Conservation (phyloP, 2,329 filamentous ascomycete species). For the Chalaropsis ovoidea region DNA sequence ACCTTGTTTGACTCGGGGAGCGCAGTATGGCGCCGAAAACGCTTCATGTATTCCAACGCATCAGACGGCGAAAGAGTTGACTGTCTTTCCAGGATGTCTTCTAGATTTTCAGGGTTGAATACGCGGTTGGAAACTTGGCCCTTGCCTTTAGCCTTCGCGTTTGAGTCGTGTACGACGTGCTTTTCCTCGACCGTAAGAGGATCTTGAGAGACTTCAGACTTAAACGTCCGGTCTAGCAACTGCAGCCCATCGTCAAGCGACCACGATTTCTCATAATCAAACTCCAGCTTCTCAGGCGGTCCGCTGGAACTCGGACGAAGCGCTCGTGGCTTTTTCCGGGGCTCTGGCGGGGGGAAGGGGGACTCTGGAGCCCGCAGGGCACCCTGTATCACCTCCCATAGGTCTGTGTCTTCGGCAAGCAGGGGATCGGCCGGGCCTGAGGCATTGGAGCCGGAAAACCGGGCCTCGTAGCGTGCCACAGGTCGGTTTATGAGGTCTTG, state of each 20-base stretch:
- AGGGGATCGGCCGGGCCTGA: constrained; percentile 10
- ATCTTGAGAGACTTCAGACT: neutral
- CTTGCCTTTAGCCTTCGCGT: neutral
- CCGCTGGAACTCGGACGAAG: no score
- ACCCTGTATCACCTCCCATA: constrained; percentile 17
- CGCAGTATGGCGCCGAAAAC: constrained; percentile 6
- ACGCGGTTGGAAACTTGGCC: neutral
- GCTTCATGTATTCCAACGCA: constrained; percentile 23
- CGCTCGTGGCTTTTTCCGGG: neutral
- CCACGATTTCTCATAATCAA: constrained; percentile 20
- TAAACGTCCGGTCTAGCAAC: neutral
- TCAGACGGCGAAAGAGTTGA: neutral
- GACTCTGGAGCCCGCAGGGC: neutral
- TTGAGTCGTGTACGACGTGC: neutral
- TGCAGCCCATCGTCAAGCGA: constrained; percentile 17
- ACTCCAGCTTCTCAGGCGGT: neutral
- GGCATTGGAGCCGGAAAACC: neutral
- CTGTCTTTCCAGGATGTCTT: neutral
- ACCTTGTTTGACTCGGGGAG: constrained; percentile 6
- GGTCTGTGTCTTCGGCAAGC: constrained; percentile 5
- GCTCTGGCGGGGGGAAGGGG: neutral
- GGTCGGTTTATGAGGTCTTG: neutral
- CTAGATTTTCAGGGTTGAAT: constrained; percentile 10
- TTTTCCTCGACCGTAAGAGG: constrained; percentile 16
- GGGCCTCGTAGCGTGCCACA: neutral